phyloP scores from a whole-genome alignment of 2,329 filamentous ascomycete species.

The Trichoderma gracile region DNA sequence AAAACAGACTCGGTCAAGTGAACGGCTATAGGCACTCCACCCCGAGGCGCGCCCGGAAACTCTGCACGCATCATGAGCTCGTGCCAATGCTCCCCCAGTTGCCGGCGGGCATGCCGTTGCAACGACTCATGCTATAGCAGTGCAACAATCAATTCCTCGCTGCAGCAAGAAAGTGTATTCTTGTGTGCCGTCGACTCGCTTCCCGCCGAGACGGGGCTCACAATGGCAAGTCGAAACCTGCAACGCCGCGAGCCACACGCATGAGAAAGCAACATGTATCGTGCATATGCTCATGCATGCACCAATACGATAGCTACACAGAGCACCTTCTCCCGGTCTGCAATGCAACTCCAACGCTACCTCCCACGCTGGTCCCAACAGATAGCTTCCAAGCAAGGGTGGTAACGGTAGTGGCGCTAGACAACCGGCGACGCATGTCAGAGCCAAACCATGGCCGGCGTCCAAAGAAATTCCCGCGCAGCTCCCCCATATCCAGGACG shows the following conservation, averaged over 20 bases:
- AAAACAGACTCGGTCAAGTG: background rate
- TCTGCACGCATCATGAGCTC: background rate
- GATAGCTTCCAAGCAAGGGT: background rate
- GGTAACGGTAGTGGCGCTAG: slow-evolving; percentile 20
- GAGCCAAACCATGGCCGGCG: slow-evolving; percentile 11
- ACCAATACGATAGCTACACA: background rate
- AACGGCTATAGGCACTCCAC: background rate
- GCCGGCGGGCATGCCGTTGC: slow-evolving; percentile 1
- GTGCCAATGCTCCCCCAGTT: background rate
- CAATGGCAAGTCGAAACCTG: no score
- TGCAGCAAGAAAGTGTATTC: slow-evolving; percentile 3
- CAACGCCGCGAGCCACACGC: background rate
- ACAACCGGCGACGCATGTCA: slow-evolving; percentile 18
- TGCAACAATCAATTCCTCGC: background rate
- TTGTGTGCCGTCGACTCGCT: background rate
- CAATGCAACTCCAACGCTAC: background rate
- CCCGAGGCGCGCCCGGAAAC: background rate
- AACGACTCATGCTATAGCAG: slow-evolving; percentile 13
- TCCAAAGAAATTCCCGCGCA: slow-evolving; percentile 2
- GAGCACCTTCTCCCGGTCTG: background rate
- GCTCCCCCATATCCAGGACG: slow-evolving; percentile 8
- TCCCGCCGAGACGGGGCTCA: background rate
- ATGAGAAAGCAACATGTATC: background rate
- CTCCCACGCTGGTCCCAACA: slow-evolving; percentile 1
- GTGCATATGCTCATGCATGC: background rate